Percentiles rank a stretch among this genome's conserved stretches.
Evolutionary conservation across 148 eudicot genomes (phyloP).

Genomic region (Limonium bicolor): DNA sequence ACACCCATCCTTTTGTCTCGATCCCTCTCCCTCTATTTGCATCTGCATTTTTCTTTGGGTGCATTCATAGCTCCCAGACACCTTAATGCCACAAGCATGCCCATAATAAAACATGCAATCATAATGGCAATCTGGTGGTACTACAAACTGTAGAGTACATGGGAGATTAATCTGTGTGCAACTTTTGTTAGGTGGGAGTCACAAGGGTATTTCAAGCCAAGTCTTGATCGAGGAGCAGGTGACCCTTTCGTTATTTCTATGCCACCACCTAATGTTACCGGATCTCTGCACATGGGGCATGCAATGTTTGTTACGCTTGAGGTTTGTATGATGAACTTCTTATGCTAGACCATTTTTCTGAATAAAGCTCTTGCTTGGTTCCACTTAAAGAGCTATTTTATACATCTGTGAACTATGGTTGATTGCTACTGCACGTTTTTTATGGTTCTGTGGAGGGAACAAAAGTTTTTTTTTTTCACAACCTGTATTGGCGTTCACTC

Average conservation of each 20-base stretch:
- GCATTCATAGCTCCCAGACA: background rate
- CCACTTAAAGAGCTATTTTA: background rate
- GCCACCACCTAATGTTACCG: conserved; percentile 99
- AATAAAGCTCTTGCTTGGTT: conserved; percentile 5
- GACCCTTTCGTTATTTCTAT: conserved; percentile 84
- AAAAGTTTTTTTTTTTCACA: too few relatives aligned
- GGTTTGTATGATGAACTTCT: conserved; percentile 28
- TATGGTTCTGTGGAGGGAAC: too few relatives aligned
- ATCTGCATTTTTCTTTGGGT: too few relatives aligned
- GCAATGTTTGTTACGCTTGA: conserved; percentile 99
- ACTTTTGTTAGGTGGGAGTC: conserved; percentile 88
- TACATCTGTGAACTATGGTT: background rate
- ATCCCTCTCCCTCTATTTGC: too few relatives aligned
- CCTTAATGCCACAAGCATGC: background rate
- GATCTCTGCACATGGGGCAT: conserved; percentile 99
- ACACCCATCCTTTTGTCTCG: too few relatives aligned
- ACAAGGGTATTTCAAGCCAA: conserved; percentile 92
- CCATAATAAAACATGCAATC: background rate
- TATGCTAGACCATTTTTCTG: background rate
- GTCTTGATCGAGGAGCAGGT: conserved; percentile 53
- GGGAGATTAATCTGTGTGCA: conserved; percentile 8
- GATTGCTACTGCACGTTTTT: too few relatives aligned
- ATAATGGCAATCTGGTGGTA: background rate
- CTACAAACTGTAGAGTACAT: too few relatives aligned
- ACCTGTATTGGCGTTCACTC: too few relatives aligned